Conservation (phyloP, 2,329 filamentous ascomycete species). For the Epichloe scottii region DNA sequence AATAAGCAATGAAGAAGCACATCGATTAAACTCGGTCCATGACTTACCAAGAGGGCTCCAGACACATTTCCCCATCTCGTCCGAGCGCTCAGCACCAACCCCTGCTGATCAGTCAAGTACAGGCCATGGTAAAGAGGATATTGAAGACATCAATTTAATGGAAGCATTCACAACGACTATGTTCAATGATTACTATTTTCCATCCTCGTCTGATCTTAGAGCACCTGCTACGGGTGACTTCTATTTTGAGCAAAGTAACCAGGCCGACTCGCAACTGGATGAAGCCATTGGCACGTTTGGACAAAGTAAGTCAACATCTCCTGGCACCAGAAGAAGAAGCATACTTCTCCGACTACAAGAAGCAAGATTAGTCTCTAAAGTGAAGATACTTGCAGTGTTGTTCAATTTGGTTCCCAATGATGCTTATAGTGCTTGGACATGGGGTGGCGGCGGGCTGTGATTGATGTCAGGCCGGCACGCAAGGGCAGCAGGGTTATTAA, state of each 20-base stretch:
- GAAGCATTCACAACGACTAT: neutral
- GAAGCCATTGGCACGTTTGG: slow-evolving; percentile 4
- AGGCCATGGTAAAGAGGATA: neutral
- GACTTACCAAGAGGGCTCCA: neutral
- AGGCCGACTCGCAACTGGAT: slow-evolving; percentile 2
- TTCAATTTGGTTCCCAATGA: slow-evolving; percentile 5
- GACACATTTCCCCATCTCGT: neutral
- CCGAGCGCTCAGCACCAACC: neutral
- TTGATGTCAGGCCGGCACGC: no score
- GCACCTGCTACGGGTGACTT: neutral
- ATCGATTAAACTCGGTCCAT: neutral
- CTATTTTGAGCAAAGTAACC: slow-evolving; percentile 1
- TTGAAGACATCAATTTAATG: neutral
- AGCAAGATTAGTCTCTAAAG: neutral
- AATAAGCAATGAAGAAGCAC: neutral
- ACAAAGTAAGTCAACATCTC: slow-evolving; percentile 1
- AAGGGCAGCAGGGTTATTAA: no score
- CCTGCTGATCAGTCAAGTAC: neutral
- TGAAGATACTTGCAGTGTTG: neutral
- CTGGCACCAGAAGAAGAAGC: no score
- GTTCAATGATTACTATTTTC: neutral
- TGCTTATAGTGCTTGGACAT: slow-evolving; percentile 3
- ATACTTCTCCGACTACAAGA: no score
- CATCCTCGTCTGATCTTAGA: neutral
- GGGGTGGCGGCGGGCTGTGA: slow-evolving; percentile 1